These are phyloP conservation scores for Beauveria sp. DNA, from an alignment of 2,329 filamentous ascomycete genomes.

Conservation along the genomic window DNA sequence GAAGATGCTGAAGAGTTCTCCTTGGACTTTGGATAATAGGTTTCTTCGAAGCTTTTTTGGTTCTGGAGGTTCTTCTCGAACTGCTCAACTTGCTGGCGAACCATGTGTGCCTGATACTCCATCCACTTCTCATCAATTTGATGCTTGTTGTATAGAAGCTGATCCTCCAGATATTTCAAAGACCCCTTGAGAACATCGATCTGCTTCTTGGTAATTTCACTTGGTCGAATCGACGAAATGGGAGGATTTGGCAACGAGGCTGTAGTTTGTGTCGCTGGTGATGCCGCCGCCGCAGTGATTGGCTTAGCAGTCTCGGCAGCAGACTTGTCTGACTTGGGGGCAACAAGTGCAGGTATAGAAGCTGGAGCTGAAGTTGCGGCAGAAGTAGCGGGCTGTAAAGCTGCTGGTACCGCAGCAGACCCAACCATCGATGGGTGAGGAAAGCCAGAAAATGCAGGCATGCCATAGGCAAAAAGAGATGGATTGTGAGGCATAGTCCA, in stretches of 20 bases:
- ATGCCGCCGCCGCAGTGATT: background rate
- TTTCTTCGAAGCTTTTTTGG: slow-evolving; percentile 39
- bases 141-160: slow-evolving; percentile 54
- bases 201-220: slow-evolving; percentile 54
- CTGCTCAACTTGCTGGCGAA: slow-evolving; percentile 39
- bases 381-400: slow-evolving; percentile 12
- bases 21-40: slow-evolving; percentile 31
- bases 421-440: slow-evolving; percentile 12
- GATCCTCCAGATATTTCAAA: slow-evolving; percentile 50
- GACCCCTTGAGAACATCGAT: slow-evolving; percentile 43
- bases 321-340: slow-evolving; percentile 6
- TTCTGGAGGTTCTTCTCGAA: slow-evolving; percentile 40
- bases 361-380: background rate
- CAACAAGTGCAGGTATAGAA: background rate
- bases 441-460: slow-evolving; percentile 23
- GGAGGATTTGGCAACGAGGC: slow-evolving; percentile 29
- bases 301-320: background rate
- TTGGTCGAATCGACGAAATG: slow-evolving; percentile 52
- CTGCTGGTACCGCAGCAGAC: background rate
- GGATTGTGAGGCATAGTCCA: slow-evolving; percentile 30
- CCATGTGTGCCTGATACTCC: slow-evolving; percentile 32
- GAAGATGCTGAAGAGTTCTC: slow-evolving; percentile 17
- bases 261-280: slow-evolving; percentile 7
- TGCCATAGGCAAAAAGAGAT: slow-evolving; percentile 19
- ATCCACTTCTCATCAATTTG: slow-evolving; percentile 52